Evolutionary conservation across 148 eudicot species (phyloP).

Genomic region (Fallopia convolvulus): DNA sequence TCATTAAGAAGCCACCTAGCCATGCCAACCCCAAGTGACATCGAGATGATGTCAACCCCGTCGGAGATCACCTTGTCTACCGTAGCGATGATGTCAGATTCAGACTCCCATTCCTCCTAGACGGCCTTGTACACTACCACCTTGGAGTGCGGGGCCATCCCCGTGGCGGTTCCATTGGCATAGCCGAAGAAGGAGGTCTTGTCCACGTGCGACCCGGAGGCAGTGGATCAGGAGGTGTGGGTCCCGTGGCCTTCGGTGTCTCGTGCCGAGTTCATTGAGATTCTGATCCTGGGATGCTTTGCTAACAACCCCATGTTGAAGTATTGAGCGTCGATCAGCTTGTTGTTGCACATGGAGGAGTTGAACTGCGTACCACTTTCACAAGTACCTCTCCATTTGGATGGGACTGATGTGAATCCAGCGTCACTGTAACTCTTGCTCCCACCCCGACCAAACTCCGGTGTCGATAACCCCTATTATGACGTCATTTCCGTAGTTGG

Average conservation of each 20-base stretch:
- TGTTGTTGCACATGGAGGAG: slow-evolving; percentile 14
- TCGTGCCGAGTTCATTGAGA: slow-evolving; percentile 6
- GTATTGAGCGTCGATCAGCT: slow-evolving; percentile 22
- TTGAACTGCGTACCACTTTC: not conserved
- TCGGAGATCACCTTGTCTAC: slow-evolving; percentile 4
- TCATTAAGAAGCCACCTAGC: not conserved
- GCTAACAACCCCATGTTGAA: slow-evolving; percentile 16
- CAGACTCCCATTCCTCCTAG: not conserved
- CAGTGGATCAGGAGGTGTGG: slow-evolving; percentile 12
- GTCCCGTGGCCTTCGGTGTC: slow-evolving; percentile 17
- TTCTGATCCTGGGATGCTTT: not conserved
- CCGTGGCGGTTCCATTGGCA: slow-evolving; percentile 1
- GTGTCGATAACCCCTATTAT: slow-evolving; percentile 8
- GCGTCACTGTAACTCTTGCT: not conserved
- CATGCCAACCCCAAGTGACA: slow-evolving; percentile 11
- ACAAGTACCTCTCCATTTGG: slow-evolving; percentile 6
- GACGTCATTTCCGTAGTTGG: not conserved
- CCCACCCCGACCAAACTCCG: slow-evolving; percentile 23
- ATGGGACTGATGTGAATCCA: not conserved
- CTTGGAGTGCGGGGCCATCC: slow-evolving; percentile 16
- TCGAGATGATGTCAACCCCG: slow-evolving; percentile 14
- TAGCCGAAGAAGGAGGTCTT: not conserved
- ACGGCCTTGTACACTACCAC: slow-evolving; percentile 17
- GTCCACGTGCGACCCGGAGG: not conserved
- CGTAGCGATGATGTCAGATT: slow-evolving; percentile 10